A percentile compares a stretch with the other conserved stretches of the same genome.
Evolutionary conservation across 2,329 filamentous ascomycete species (phyloP).

Genomic region (Aspergillus puulaauensis): DNA sequence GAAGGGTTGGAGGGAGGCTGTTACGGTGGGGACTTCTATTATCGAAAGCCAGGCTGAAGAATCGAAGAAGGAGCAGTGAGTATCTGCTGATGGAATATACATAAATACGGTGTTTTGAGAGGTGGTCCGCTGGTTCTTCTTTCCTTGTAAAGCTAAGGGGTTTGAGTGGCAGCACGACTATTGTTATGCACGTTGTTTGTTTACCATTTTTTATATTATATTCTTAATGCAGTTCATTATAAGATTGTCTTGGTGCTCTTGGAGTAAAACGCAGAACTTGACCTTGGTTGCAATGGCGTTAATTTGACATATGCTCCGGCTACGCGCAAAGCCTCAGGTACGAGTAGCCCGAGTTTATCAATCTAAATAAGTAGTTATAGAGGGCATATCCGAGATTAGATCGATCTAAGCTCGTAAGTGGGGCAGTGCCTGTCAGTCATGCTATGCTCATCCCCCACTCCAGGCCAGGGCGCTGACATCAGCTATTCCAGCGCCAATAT

Average conservation of each 20-base stretch:
- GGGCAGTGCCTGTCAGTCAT: neutral
- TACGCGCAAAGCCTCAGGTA: no score
- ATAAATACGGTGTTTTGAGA: neutral
- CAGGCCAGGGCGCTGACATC: no score
- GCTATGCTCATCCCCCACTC: neutral
- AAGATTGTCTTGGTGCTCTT: neutral
- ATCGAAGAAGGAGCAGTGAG: slow-evolving; percentile 38
- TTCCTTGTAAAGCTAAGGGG: neutral
- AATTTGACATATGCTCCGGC: neutral
- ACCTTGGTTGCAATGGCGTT: neutral
- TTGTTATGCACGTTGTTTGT: neutral
- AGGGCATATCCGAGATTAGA: neutral
- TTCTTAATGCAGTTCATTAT: neutral
- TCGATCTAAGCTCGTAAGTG: neutral
- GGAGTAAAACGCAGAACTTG: neutral
- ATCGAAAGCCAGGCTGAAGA: slow-evolving; percentile 34
- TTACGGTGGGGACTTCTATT: slow-evolving; percentile 40
- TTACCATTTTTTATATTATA: neutral
- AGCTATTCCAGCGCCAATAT: no score
- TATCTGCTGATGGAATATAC: neutral
- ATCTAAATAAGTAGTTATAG: no score
- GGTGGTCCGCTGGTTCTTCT: neutral
- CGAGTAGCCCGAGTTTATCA: no score
- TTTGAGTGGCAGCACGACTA: neutral
- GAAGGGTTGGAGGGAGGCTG: slow-evolving; percentile 44